Percentiles rank a stretch among this genome's conserved stretches.
phyloP scores from a whole-genome alignment of 2,329 filamentous ascomycete genomes.

The Colletotrichum cuscutae region DNA sequence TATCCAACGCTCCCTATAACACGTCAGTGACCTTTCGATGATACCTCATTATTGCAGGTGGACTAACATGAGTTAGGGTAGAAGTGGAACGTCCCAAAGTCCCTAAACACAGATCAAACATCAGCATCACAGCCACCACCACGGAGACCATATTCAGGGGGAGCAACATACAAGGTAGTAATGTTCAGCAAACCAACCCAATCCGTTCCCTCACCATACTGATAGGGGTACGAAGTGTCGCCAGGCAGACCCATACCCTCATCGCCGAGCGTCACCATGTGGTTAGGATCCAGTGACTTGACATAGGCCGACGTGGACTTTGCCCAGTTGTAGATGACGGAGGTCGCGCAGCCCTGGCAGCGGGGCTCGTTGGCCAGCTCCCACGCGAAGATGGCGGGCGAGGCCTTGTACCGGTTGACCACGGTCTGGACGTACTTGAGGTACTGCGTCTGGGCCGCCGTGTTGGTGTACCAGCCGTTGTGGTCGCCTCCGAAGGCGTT shows the following conservation, averaged over 20 bases:
- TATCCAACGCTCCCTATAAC: slow-evolving; percentile 31
- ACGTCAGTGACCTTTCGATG: not conserved
- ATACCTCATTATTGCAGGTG: slow-evolving; percentile 27
- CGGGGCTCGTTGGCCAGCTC: slow-evolving; percentile 68
- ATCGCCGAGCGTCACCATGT: slow-evolving; percentile 74
- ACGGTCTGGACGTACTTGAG: slow-evolving; percentile 59
- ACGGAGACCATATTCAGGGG: not conserved
- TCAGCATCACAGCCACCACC: not conserved
- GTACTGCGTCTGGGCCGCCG: slow-evolving; percentile 65
- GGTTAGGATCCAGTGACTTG: slow-evolving; percentile 69
- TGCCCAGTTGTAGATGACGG: slow-evolving; percentile 71
- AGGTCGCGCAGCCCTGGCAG: slow-evolving; percentile 67
- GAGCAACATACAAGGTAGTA: slow-evolving; percentile 48
- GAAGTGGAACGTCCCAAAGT: slow-evolving; percentile 52
- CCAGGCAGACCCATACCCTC: slow-evolving; percentile 59
- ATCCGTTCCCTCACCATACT: slow-evolving; percentile 59
- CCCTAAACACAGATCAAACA: slow-evolving; percentile 37
- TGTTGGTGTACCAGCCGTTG: slow-evolving; percentile 67
- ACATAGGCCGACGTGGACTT: slow-evolving; percentile 67
- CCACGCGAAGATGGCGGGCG: slow-evolving; percentile 63
- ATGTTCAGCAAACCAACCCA: slow-evolving; percentile 63
- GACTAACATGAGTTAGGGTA: slow-evolving; percentile 44
- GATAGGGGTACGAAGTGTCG: slow-evolving; percentile 64
- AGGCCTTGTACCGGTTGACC: slow-evolving; percentile 59
- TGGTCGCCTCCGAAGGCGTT: slow-evolving; percentile 65